Conservation (phyloP, 1,139 yeast species). For the Saccharomyces uvarum region DNA sequence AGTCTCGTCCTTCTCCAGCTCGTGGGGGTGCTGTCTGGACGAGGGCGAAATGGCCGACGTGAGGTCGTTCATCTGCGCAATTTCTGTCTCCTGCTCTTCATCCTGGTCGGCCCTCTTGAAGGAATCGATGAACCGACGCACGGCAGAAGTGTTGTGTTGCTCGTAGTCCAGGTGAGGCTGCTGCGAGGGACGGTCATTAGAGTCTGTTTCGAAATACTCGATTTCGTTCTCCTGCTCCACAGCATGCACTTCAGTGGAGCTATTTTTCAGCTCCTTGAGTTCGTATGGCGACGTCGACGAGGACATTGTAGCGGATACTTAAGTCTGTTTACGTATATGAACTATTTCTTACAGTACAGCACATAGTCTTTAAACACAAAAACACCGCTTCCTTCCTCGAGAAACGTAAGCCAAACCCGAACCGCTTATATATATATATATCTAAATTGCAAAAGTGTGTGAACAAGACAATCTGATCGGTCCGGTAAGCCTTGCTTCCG, state of each 20-base stretch:
- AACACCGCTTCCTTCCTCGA: too few relatives aligned
- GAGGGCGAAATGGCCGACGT: background rate
- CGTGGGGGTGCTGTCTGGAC: background rate
- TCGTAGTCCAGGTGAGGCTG: background rate
- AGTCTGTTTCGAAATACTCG: conserved; percentile 12
- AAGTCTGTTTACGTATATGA: too few relatives aligned
- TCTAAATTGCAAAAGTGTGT: too few relatives aligned
- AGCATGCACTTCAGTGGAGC: conserved; percentile 9
- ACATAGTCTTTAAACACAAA: too few relatives aligned
- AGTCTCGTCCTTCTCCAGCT: background rate
- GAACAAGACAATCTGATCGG: too few relatives aligned
- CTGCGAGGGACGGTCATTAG: background rate
- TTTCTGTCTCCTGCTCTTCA: background rate
- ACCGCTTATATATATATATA: too few relatives aligned
- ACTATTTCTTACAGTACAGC: too few relatives aligned
- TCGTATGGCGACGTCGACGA: conserved; percentile 7
- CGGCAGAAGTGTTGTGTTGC: background rate
- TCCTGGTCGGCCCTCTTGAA: conserved; percentile 23
- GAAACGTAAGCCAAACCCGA: too few relatives aligned
- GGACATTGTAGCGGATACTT: background rate
- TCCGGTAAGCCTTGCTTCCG: too few relatives aligned
- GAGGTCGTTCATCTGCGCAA: background rate
- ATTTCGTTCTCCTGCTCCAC: conserved; percentile 15
- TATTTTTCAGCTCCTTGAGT: conserved; percentile 8
- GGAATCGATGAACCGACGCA: conserved; percentile 23